Evolutionary conservation across 495 filamentous ascomycete genomes (phyloP).

Genomic region (Chaetomidium leptoderma): DNA sequence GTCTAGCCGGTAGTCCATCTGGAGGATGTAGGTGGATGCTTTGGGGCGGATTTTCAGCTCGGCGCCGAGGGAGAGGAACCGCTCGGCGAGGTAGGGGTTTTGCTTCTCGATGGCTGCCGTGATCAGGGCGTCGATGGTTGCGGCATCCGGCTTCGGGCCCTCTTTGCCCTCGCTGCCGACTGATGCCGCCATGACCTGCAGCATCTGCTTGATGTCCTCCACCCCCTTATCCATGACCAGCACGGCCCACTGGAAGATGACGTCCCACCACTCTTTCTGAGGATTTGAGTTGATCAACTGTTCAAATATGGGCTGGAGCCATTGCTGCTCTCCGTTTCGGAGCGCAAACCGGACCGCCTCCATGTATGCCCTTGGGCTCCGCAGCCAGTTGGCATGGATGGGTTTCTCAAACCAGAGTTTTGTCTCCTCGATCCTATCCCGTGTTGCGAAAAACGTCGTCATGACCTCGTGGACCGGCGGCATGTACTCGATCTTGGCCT

Average conservation of each 20-base stretch:
- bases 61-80: slow-evolving; percentile 61
- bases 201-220: slow-evolving; percentile 64
- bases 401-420: slow-evolving; percentile 64
- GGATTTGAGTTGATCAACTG: slow-evolving; percentile 49
- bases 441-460: slow-evolving; percentile 48
- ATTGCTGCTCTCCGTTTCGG: slow-evolving; percentile 55
- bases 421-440: slow-evolving; percentile 49
- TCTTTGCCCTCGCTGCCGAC: slow-evolving; percentile 34
- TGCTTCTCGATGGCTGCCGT: slow-evolving; percentile 63
- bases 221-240: slow-evolving; percentile 61
- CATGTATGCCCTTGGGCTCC: slow-evolving; percentile 45
- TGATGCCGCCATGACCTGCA: slow-evolving; percentile 50
- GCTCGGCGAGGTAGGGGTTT: slow-evolving; percentile 66
- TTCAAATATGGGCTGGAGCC: slow-evolving; percentile 60
- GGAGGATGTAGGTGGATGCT: slow-evolving; percentile 62
- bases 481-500: slow-evolving; percentile 32
- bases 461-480: slow-evolving; percentile 46
- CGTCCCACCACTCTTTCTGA: slow-evolving; percentile 57
- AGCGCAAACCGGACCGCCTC: slow-evolving; percentile 47
- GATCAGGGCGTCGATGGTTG: slow-evolving; percentile 72
- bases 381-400: slow-evolving; percentile 38
- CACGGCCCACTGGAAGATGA: slow-evolving; percentile 71
- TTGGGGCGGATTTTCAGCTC: slow-evolving; percentile 61
- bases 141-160: slow-evolving; percentile 53
- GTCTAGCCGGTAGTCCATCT: slow-evolving; percentile 68